Conservation (phyloP, 108 stramenopile genomes). For the Licmophora abbreviata region DNA sequence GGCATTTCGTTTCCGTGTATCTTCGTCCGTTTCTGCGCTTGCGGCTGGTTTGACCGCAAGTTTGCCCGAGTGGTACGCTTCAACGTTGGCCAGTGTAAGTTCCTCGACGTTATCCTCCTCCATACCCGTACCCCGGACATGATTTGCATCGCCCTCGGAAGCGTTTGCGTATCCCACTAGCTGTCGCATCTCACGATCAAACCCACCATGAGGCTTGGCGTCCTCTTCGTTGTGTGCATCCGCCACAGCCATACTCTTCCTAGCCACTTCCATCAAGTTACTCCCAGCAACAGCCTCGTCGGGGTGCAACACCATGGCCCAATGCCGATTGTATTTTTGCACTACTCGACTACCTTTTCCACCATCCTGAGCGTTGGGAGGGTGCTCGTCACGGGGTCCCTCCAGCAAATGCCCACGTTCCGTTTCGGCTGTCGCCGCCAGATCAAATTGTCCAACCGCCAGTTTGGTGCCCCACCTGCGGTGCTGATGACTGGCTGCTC, state of each 20-base stretch:
- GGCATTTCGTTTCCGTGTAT: conserved; percentile 25
- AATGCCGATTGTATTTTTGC: conserved; percentile 84
- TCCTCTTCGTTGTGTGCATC: conserved; percentile 51
- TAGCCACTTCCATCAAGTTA: conserved; percentile 50
- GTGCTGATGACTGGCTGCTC: conserved; percentile 3
- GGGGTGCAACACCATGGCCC: conserved; percentile 82
- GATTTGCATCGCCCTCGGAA: conserved; percentile 50
- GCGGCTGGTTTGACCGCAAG: conserved; percentile 8
- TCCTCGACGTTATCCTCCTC: conserved; percentile 44
- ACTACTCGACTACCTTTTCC: conserved; percentile 61
- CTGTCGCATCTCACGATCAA: conserved; percentile 62
- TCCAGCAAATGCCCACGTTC: conserved; percentile 74
- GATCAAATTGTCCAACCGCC: conserved; percentile 80
- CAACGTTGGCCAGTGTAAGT: conserved; percentile 59
- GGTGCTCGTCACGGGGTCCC: conserved; percentile 61
- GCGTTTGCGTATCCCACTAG: conserved; percentile 73
- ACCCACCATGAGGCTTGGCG: conserved; percentile 62
- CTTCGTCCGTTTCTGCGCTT: conserved; percentile 9
- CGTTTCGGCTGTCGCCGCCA: conserved; percentile 72
- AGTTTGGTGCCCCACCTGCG: conserved; percentile 43
- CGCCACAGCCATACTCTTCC: conserved; percentile 34
- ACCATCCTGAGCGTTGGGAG: conserved; percentile 42
- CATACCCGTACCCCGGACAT: conserved; percentile 53
- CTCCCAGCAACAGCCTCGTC: conserved; percentile 65
- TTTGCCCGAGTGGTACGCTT: conserved; percentile 52